Evolutionary conservation across 495 filamentous ascomycete genomes (phyloP).

Genomic region (Hypoxylon intermedium): DNA sequence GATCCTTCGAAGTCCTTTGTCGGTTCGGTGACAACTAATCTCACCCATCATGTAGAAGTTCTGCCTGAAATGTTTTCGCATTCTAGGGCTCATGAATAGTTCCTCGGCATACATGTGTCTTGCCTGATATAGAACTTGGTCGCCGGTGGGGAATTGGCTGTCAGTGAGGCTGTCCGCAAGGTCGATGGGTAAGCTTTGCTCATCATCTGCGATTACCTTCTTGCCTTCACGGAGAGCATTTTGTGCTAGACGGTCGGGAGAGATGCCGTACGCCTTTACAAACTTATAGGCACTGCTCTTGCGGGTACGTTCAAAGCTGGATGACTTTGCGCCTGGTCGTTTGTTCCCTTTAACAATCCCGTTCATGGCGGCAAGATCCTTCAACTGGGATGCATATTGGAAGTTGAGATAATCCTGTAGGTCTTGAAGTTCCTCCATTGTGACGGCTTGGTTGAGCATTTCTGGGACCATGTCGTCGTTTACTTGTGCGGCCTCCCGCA

Average conservation of each 20-base stretch:
- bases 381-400: slow-evolving; percentile 82
- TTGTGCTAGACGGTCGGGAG: slow-evolving; percentile 82
- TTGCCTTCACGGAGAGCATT: slow-evolving; percentile 80
- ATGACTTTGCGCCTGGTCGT: slow-evolving; percentile 77
- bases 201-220: slow-evolving; percentile 84
- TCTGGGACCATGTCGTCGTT: slow-evolving; percentile 76
- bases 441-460: slow-evolving; percentile 74
- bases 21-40: slow-evolving; percentile 86
- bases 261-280: slow-evolving; percentile 89
- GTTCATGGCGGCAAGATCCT: slow-evolving; percentile 71
- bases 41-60: slow-evolving; percentile 81
- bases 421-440: slow-evolving; percentile 94
- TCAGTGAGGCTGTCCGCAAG: slow-evolving; percentile 78
- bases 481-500: slow-evolving; percentile 63
- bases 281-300: slow-evolving; percentile 78
- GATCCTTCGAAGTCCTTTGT: slow-evolving; percentile 92
- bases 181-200: slow-evolving; percentile 75
- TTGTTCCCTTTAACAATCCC: slow-evolving; percentile 62
- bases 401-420: slow-evolving; percentile 97
- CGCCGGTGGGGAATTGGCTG: slow-evolving; percentile 76
- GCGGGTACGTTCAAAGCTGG: slow-evolving; percentile 82
- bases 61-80: slow-evolving; percentile 85
- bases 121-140: slow-evolving; percentile 76
- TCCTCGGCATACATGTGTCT: slow-evolving; percentile 92
- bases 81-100: slow-evolving; percentile 82